A percentile compares a stretch with the other conserved stretches of the same genome.
Evolutionary conservation across 1,139 yeast genomes (phyloP).

Genomic region (Debaryomycetaceae sp.): DNA sequence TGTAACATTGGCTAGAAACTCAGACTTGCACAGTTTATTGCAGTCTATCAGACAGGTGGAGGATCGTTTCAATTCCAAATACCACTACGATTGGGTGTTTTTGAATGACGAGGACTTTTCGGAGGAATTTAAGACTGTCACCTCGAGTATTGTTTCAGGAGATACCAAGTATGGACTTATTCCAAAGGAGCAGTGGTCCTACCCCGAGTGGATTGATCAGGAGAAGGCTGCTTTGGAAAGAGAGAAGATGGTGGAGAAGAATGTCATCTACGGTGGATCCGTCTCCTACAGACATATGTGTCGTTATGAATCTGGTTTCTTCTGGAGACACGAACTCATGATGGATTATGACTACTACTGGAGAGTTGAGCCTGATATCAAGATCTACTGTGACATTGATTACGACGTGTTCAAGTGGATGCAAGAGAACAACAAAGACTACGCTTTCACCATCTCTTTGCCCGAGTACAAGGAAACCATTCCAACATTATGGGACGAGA

Average conservation of each 20-base stretch:
- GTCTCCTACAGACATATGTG: slow-evolving; percentile 82
- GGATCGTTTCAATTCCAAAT: slow-evolving; percentile 42
- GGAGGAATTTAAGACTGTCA: slow-evolving; percentile 37
- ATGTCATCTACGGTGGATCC: slow-evolving; percentile 60
- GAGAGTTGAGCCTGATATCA: slow-evolving; percentile 91
- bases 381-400: slow-evolving; percentile 73
- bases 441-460: slow-evolving; percentile 77
- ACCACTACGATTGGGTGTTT: slow-evolving; percentile 47
- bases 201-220: slow-evolving; percentile 58
- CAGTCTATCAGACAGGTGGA: slow-evolving; percentile 44
- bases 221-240: slow-evolving; percentile 54
- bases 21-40: slow-evolving; percentile 33
- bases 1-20: slow-evolving; percentile 44
- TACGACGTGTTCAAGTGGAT: slow-evolving; percentile 80
- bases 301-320: slow-evolving; percentile 87
- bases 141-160: slow-evolving; percentile 36
- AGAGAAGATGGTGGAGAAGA: slow-evolving; percentile 47
- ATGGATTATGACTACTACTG: slow-evolving; percentile 80
- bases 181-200: slow-evolving; percentile 47
- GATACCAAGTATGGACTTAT: slow-evolving; percentile 41
- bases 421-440: slow-evolving; percentile 69
- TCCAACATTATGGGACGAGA: slow-evolving; percentile 77
- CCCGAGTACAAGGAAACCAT: slow-evolving; percentile 83
- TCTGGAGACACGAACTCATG: slow-evolving; percentile 73
- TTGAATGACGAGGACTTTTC: slow-evolving; percentile 41